A percentile compares a stretch with the other conserved stretches of the same genome.
These are phyloP conservation scores for Anisodus acutangulus DNA, from an alignment of 257 asterid genomes.

Conservation along the genomic window DNA sequence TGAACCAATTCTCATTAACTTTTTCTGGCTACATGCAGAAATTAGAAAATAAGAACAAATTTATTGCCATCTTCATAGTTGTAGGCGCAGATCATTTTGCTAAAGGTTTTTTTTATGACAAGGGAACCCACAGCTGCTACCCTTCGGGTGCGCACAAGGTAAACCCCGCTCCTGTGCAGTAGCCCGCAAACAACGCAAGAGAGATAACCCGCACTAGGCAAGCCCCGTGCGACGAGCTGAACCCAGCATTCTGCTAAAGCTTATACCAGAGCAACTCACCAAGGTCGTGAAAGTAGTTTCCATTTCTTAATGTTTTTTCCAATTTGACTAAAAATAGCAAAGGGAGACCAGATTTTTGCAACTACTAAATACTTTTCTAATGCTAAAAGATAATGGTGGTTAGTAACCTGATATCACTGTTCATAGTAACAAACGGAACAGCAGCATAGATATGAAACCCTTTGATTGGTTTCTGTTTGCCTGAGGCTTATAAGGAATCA, in stretches of 20 bases:
- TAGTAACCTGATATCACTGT: neutral
- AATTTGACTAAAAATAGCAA: neutral
- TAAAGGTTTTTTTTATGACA: no score
- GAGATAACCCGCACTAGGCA: no score
- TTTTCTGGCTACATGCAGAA: neutral
- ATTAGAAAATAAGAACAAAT: neutral
- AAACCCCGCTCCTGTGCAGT: no score
- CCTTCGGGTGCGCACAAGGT: no score
- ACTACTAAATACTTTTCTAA: neutral
- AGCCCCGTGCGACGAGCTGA: no score
- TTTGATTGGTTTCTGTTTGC: neutral
- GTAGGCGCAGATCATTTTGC: neutral
- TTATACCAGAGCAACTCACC: neutral
- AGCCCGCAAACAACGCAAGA: no score
- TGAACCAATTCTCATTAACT: no score
- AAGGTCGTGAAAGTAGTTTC: neutral
- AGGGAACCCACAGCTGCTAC: no score
- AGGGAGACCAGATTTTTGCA: no score
- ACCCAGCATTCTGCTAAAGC: neutral
- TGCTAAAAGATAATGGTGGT: neutral
- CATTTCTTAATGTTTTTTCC: neutral
- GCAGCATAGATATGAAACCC: neutral
- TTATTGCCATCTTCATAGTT: neutral
- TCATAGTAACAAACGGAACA: neutral
- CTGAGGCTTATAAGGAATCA: neutral